A percentile compares a stretch with the other conserved stretches of the same genome.
These are phyloP conservation scores for Anthostomella pinea DNA, from an alignment of 2,329 filamentous ascomycete genomes.

Conservation along the genomic window DNA sequence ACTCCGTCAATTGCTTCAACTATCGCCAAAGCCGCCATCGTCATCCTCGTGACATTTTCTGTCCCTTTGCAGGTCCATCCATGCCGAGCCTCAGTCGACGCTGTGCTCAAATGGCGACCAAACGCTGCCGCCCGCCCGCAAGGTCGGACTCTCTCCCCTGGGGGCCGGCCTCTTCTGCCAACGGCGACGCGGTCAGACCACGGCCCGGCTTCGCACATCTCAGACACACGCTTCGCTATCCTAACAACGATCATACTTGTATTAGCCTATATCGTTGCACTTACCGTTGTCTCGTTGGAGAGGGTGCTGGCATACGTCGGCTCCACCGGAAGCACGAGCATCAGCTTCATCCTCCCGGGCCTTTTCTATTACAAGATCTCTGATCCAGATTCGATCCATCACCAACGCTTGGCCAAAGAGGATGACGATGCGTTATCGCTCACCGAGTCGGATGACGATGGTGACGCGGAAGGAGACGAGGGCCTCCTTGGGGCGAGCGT, in stretches of 20 bases:
- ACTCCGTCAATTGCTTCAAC: slow-evolving; percentile 77
- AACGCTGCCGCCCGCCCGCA: slow-evolving; percentile 40
- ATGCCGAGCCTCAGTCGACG: slow-evolving; percentile 90
- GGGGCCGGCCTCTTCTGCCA: slow-evolving; percentile 43
- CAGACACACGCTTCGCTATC: slow-evolving; percentile 82
- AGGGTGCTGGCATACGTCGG: slow-evolving; percentile 93
- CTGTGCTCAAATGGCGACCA: slow-evolving; percentile 90
- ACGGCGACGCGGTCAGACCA: slow-evolving; percentile 46
- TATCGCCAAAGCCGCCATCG: slow-evolving; percentile 91
- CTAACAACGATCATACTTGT: slow-evolving; percentile 86
- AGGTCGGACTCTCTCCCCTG: slow-evolving; percentile 39
- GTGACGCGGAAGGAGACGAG: slow-evolving; percentile 28
- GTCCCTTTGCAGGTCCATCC: slow-evolving; percentile 95
- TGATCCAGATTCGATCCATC: slow-evolving; percentile 78
- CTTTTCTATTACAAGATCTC: slow-evolving; percentile 99
- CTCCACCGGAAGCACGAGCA: slow-evolving; percentile 89
- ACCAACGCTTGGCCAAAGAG: slow-evolving; percentile 84
- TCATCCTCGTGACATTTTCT: slow-evolving; percentile 93
- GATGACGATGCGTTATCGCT: slow-evolving; percentile 77
- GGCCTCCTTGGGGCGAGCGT: slow-evolving; percentile 44
- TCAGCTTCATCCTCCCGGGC: slow-evolving; percentile 94
- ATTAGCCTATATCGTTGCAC: slow-evolving; percentile 79
- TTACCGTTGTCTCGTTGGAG: slow-evolving; percentile 87
- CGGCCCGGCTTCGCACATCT: slow-evolving; percentile 62
- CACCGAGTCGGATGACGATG: slow-evolving; percentile 37